Percentiles rank a stretch among this genome's conserved stretches.
Conservation (phyloP, 2,329 filamentous ascomycete species). For the Cladophialophora chaetospira region DNA sequence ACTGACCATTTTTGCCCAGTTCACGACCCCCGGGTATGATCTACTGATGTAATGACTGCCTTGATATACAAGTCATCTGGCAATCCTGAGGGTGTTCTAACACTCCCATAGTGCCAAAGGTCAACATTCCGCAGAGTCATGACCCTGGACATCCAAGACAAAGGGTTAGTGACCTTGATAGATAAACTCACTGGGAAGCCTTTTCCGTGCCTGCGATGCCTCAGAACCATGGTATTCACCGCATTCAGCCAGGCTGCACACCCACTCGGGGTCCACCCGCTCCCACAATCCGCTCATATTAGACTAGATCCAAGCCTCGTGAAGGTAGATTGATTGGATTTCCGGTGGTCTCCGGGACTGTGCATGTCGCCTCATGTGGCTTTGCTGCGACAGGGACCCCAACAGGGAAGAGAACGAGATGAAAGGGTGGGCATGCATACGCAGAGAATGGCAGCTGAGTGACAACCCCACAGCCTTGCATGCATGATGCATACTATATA, state of each 20-base stretch:
- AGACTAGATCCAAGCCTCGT: constrained; percentile 15
- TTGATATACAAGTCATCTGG: constrained; percentile 26
- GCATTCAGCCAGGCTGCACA: constrained; percentile 5
- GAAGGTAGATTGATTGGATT: constrained; percentile 20
- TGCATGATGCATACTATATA: too few species aligned
- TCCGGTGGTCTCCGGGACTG: constrained; percentile 15
- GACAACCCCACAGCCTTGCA: constrained; percentile 23
- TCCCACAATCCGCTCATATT: constrained; percentile 9
- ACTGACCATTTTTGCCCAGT: constrained; percentile 9
- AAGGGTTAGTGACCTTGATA: constrained; percentile 5
- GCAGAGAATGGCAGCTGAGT: constrained; percentile 1
- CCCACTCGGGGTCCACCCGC: constrained; percentile 14
- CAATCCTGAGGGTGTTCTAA: constrained; percentile 21
- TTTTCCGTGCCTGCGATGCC: constrained; percentile 3
- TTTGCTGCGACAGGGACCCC: constrained; percentile 14
- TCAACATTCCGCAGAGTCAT: constrained; percentile 6
- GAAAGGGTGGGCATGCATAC: constrained; percentile 9
- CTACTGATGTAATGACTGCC: constrained; percentile 20
- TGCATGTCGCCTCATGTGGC: constrained; percentile 28
- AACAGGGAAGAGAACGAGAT: not conserved
- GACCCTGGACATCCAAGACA: constrained; percentile 25
- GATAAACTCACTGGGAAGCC: constrained; percentile 3
- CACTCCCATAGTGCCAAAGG: constrained; percentile 15
- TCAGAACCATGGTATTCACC: not conserved
- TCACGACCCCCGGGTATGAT: constrained; percentile 14